phyloP scores from a whole-genome alignment of 257 asterid genomes.

The Capsicum chinense region DNA sequence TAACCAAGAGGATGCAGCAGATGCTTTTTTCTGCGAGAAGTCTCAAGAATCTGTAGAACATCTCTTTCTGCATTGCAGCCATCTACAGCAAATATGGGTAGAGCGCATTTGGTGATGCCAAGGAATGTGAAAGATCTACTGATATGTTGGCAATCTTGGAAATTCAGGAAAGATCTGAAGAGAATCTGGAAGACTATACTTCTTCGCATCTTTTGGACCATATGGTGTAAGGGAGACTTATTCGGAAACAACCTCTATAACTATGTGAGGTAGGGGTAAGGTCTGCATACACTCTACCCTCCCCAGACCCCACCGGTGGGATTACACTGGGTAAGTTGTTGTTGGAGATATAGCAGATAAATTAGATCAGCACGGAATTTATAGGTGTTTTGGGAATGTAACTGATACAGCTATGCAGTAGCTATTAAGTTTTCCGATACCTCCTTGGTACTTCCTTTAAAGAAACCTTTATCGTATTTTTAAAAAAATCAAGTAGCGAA shows the following conservation, averaged over 20 bases:
- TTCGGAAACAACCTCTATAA: not conserved
- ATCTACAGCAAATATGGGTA: too few species aligned
- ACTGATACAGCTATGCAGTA: not conserved
- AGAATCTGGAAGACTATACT: too few species aligned
- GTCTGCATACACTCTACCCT: not conserved
- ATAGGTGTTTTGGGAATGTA: constrained; percentile 6
- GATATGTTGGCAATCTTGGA: too few species aligned
- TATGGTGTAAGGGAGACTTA: constrained; percentile 2
- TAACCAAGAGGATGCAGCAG: not conserved
- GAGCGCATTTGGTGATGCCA: too few species aligned
- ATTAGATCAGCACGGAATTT: constrained; percentile 10
- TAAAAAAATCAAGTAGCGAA: not conserved
- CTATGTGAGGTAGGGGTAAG: not conserved
- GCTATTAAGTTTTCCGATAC: not conserved
- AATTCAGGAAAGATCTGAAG: too few species aligned
- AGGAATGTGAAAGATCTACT: too few species aligned
- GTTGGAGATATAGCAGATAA: not conserved
- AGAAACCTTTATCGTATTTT: not conserved
- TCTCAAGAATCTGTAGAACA: too few species aligned
- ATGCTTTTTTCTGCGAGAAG: not conserved
- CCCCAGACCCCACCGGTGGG: too few species aligned
- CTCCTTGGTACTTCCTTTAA: not conserved
- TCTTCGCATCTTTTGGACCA: not conserved
- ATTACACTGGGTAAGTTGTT: not conserved
- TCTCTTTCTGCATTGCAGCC: too few species aligned